Evolutionary conservation across 805 yeast genomes (phyloP), one percentile per base, ranked within the genome.

Genomic region (Candida patagonica): DNA sequence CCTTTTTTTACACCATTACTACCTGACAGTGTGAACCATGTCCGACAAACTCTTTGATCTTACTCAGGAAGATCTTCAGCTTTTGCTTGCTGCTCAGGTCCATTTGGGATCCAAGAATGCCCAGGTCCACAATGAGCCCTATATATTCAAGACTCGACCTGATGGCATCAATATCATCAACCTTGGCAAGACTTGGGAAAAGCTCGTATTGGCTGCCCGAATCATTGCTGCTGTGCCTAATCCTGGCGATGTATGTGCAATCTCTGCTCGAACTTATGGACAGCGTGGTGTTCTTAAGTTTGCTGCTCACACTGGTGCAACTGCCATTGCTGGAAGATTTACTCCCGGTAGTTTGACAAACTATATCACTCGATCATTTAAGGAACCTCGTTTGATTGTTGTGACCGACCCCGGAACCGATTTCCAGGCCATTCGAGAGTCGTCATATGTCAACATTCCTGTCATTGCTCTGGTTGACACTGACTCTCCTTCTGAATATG

Each of bases 291-390:
- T 89, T 59, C 81, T 92, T 72, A 92, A 92, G 78, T 92, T 82
- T 67, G 96, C 99, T 67, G 85, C 96, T 62, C 97, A 92, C 88
- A 88, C 97, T 62, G 97, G 97, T 73, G 96, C 98, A 59, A 89
- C 97, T 60, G 88, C 99, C 68, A 89, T 92, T 75, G 99, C 98
- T 62, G 99, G 99, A 75, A 87, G 99, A 78, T 92, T 92, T 84
- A 92, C 98, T 63, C 99, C 99, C 74, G 99, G 99, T 85, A 80
- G 83, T 77, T 92, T 92, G 92, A 92, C 99, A 70, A 92, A 92
- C 79, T 92, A 92, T 78, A 92, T 89, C 78, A 92, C 98, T 73
- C 89, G 96, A 76, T 86, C 96, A 61, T 92, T 92, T 96, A 92
- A 89, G 78, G 99, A 92, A 79, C 99, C 99, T 80, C 86, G 99